Conservation (phyloP, 2,329 filamentous ascomycete species). For the Chaetomium strumarium region DNA sequence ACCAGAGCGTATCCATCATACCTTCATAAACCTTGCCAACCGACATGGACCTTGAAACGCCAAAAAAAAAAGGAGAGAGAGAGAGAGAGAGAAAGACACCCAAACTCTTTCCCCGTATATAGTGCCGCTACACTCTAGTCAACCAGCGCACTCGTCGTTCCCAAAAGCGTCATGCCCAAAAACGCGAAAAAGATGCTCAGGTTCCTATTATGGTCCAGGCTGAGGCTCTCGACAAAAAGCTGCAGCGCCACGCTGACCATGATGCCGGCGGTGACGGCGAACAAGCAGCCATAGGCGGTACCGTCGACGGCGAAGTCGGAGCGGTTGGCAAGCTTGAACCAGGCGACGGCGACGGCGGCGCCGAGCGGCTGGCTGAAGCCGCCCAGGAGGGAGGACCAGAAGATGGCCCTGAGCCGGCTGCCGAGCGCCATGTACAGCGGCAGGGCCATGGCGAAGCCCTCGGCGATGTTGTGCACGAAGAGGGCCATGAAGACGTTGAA, state of each 20-base stretch:
- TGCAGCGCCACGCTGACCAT: conserved; percentile 92
- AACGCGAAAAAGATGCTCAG: conserved; percentile 77
- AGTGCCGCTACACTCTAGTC: neutral
- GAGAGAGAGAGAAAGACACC: no score
- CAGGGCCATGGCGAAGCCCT: conserved; percentile 90
- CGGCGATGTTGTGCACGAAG: conserved; percentile 96
- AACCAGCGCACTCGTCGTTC: conserved; percentile 64
- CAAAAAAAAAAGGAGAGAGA: no score
- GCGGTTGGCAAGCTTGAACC: conserved; percentile 66
- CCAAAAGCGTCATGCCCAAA: conserved; percentile 80
- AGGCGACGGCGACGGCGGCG: conserved; percentile 74
- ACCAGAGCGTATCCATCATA: no score
- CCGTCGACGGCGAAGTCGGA: conserved; percentile 45
- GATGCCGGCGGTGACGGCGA: conserved; percentile 84
- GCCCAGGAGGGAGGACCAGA: conserved; percentile 77
- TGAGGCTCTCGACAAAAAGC: conserved; percentile 79
- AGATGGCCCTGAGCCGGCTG: conserved; percentile 73
- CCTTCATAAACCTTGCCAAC: no score
- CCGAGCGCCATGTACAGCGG: conserved; percentile 87
- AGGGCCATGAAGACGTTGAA: conserved; percentile 91
- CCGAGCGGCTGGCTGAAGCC: conserved; percentile 84
- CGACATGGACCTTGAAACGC: no score
- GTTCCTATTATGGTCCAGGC: conserved; percentile 71
- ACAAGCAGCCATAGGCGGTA: conserved; percentile 72
- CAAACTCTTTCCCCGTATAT: neutral